phyloP scores from a whole-genome alignment of 371 early-diverging fungal genomes.

The Apophysomyces variabilis region DNA sequence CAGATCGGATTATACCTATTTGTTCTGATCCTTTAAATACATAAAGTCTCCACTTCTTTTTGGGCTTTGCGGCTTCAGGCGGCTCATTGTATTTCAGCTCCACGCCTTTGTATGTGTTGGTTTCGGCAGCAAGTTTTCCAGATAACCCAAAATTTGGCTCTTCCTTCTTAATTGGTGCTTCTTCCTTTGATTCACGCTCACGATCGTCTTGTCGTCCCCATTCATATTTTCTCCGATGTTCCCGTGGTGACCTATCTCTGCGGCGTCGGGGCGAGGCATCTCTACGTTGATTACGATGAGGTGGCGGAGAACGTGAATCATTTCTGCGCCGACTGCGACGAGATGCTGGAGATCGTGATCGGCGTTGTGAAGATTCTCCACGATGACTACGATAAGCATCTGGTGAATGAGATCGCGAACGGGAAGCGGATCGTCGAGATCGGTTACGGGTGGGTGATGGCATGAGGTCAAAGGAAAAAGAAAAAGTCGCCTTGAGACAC shows the following conservation, averaged over 20 bases:
- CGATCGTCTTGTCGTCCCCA: constrained; percentile 32
- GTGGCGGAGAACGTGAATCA: background rate
- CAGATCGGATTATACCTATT: constrained; percentile 60
- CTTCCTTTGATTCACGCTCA: constrained; percentile 40
- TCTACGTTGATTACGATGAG: background rate
- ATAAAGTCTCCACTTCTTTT: constrained; percentile 79
- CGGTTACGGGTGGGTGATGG: background rate
- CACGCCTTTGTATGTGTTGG: constrained; percentile 83
- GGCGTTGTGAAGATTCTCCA: background rate
- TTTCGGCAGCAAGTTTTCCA: constrained; percentile 86
- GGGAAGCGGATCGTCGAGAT: background rate
- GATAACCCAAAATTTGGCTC: constrained; percentile 84
- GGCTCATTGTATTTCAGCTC: constrained; percentile 91
- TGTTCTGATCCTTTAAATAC: constrained; percentile 92
- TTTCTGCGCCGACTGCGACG: constrained; percentile 2
- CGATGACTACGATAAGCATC: background rate
- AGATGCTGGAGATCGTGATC: background rate
- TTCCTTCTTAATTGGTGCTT: constrained; percentile 52
- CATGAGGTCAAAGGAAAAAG: too few species aligned
- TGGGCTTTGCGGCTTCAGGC: constrained; percentile 84
- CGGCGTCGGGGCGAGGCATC: background rate
- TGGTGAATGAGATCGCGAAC: background rate
- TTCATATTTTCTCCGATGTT: constrained; percentile 12
- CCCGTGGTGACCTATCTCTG: constrained; percentile 8
- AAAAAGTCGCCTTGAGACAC: too few species aligned